Base-by-base conservation (phyloP, 805 yeast species). In the Teunomyces stri region DNA sequence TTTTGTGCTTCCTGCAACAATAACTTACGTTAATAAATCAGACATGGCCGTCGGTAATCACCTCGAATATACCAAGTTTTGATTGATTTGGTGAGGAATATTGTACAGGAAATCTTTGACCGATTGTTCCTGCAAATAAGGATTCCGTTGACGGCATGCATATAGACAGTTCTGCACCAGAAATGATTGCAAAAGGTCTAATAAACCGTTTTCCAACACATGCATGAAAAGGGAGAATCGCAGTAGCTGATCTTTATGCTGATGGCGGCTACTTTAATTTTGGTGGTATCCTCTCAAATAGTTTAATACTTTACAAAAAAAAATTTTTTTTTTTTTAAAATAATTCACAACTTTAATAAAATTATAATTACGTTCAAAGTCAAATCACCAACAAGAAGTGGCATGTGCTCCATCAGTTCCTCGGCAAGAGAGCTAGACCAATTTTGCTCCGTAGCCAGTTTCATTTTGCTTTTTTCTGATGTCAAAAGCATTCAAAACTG, bases 401-500 rank as follows among this genome's bases (percentile, higher is more conserved):
- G 12, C 18, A 13, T 13, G 16, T 31, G 9, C 18, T 31, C 13
- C 10, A 13, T n/a, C 11, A 30, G 6, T 31, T 13, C 34, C 18
- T 31, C 11, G 18, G 11, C 27, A 30, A 30, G 15, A 4, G 11
- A 11, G 9, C 16, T 34, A 34, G n/a, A n/a, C 18, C 29, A 22
- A 20, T 38, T 34, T 40, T 29, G 39, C 33, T 12, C 52, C 56
- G 38, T 52, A 52, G 5, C 53, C 53, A 43, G 48, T 45, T 9
- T 54, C 59, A 47, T 69, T 69, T 51, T 69, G 73, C 55, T 64
- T 61, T 58, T 60, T 64, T 60, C 74, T 66, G 38, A 54, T 29
- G 35, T 71, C 75, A 46, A 59, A 59, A 20, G 66, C 66, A 29
- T 67, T 66, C 58, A 72, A 68, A 28, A 65, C 72, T 55, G 68